A percentile compares a stretch with the other conserved stretches of the same genome.
These are phyloP conservation scores for Heterotrichella gracilis DNA, from an alignment of 352 stramenopile species.

Conservation along the genomic window DNA sequence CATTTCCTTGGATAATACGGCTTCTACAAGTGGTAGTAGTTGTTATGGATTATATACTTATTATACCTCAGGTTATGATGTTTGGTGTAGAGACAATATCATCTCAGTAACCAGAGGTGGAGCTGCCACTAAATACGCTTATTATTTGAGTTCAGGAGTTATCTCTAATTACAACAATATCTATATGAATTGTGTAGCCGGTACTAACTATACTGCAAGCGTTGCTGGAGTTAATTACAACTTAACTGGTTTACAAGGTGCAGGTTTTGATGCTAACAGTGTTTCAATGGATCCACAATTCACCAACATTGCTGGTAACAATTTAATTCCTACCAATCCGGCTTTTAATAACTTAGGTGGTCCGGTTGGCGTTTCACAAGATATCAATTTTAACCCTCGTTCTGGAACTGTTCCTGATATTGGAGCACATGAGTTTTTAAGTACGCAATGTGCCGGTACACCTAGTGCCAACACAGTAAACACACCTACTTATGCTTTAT, in stretches of 20 bases:
- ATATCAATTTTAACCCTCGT: not conserved
- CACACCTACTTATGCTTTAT: not conserved
- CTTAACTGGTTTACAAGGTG: no score
- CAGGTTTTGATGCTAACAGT: not conserved
- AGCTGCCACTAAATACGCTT: not conserved
- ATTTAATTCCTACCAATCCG: not conserved
- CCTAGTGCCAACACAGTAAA: not conserved
- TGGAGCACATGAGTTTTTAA: not conserved
- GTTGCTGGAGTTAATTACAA: no score
- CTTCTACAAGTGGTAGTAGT: not conserved
- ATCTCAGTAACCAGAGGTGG: not conserved
- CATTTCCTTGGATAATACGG: not conserved
- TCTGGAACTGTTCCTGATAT: not conserved
- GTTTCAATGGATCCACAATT: not conserved
- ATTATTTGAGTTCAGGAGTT: not conserved
- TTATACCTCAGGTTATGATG: not conserved
- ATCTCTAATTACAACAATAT: not conserved
- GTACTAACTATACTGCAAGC: no score
- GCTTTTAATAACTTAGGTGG: not conserved
- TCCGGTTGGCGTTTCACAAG: not conserved
- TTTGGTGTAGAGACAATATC: not conserved
- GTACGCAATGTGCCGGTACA: not conserved
- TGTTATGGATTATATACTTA: not conserved
- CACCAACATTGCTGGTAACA: not conserved
- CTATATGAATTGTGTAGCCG: not conserved